Base-by-base conservation (phyloP, 305 asterid species). In the Fraxinus nigra region DNA sequence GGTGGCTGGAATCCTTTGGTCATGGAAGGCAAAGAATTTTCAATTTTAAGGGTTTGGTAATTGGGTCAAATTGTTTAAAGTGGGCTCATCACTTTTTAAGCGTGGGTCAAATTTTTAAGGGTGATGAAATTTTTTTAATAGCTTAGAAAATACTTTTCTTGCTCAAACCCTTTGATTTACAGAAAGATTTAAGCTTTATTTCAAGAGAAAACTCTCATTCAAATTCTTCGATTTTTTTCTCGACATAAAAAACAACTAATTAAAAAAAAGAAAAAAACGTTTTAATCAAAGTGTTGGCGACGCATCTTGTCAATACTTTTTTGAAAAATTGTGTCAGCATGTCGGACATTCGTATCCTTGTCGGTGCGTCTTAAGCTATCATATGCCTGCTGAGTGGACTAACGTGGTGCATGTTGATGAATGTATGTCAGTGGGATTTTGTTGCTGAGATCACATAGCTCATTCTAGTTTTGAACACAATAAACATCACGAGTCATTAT, bases 391-490 rank as follows among this genome's bases (percentile, higher is more conserved):
- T 78, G 16, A 28, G 75, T 73, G 85, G 77, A 18, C 30, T 16
- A 43, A 43, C 16, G 9, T 82, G 38, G 78, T 78, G 43, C 7
- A 75, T 54, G 38, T 14, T 79, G 63, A 38, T 67, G 67, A 32
- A 16, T 61, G 11, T 46, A 67, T 37, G 81, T 82, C 72, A 24
- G 78, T 79, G 51, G 65, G 69, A 72, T 18, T 37, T 7, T 24
- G 30, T 79, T 74, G 78, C 81, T 84, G 46, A 32, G 22, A 35
- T 65, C 28, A 56, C 28, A 56, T 63, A 81, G 7, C 24, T 63
- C 22, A 11, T 38, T n/a, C 63, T 11, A 76, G 34, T 16, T 59
- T 46, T 40, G 37, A 67, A 65, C 20, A 13, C 34, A 34, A 48
- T 40, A 67, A n/a, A 76, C 81, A 72, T 80, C 28, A 43, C 13